A percentile compares a stretch with the other conserved stretches of the same genome.
These are phyloP conservation scores for Phytopythium cucurbitacearum DNA, from an alignment of 352 stramenopile species.

Conservation along the genomic window DNA sequence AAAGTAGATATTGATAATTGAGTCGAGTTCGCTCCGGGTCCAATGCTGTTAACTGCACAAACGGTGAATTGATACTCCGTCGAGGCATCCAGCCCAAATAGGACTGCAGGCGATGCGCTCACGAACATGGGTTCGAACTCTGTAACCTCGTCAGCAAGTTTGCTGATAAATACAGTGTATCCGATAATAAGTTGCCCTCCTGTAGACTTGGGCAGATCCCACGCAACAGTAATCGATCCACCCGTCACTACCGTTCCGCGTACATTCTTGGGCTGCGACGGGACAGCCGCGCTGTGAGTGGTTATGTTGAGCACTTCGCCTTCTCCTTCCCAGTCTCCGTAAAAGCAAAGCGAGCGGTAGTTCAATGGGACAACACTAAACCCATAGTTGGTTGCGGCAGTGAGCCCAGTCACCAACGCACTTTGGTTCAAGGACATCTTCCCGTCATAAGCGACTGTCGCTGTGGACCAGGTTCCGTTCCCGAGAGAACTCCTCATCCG, in stretches of 20 bases:
- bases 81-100: conserved; percentile 23
- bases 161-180: conserved; percentile 28
- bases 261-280: conserved; percentile 42
- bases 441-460: conserved; percentile 34
- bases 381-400: conserved; percentile 35
- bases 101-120: background rate
- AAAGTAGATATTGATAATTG: conserved; percentile 25
- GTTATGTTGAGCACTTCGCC: conserved; percentile 31
- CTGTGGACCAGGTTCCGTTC: conserved; percentile 29
- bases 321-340: conserved; percentile 15
- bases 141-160: conserved; percentile 4
- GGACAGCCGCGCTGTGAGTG: conserved; percentile 27
- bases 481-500: conserved; percentile 12
- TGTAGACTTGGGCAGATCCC: conserved; percentile 38
- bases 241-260: conserved; percentile 18
- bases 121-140: conserved; percentile 11
- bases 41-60: conserved; percentile 30
- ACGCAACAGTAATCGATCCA: conserved; percentile 34
- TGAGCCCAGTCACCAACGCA: conserved; percentile 24
- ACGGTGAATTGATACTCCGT: conserved; percentile 32
- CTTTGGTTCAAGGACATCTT: conserved; percentile 12
- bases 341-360: conserved; percentile 33
- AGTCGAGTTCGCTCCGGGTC: conserved; percentile 29
- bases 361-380: conserved; percentile 46
- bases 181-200: conserved; percentile 20